Evolutionary conservation across 495 filamentous ascomycete genomes (phyloP), one percentile per base, ranked within the genome.

Genomic region (Hypoxylon rickii): DNA sequence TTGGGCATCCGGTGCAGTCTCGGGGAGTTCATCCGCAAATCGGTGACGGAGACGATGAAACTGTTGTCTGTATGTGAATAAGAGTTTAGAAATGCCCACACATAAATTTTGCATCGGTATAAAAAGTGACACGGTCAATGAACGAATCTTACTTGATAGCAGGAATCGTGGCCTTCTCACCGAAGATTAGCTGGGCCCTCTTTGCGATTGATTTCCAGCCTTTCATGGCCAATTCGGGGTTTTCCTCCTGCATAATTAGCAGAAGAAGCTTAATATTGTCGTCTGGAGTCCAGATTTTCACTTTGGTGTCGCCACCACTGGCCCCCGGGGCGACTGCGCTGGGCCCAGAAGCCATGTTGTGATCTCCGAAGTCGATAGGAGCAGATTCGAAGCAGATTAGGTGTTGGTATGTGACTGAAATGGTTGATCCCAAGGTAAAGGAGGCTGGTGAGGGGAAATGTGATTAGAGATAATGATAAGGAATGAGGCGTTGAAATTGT

Each of bases 121-220:
- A n/a, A n/a, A n/a, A n/a, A n/a, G n/a, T n/a, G n/a, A n/a, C n/a
- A n/a, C n/a, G n/a, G n/a, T n/a, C n/a, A n/a, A n/a, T 12, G 43
- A 15, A 15, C 11, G 3, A 39, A 10, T 47, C 56, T 55, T 55
- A 61, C 57, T 51, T 55, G 5, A 45, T 12, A 2, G 50, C 57
- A 0, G 13, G 0, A 3, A 10, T 1, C 3, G 31, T 7, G 13
- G 44, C 54, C n/a, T 50, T 55, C 8, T 12, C n/a, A 3, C 2
- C 8, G 15, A 55, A 61, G 1, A 42, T 19, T 0, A 1, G 2
- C 15, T 55, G n/a, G 3, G 40, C 44, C 18, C 39, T 54, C 2
- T 54, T 51, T 3, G 8, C 19, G 20, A 61, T 54, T 2, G 16
- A 1, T 13, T 60, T 60, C 56, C 56, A 60, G 2, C 50, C 56